Conservation (phyloP, 768 basidiomycete species). For the Artomyces pyxidatus region DNA sequence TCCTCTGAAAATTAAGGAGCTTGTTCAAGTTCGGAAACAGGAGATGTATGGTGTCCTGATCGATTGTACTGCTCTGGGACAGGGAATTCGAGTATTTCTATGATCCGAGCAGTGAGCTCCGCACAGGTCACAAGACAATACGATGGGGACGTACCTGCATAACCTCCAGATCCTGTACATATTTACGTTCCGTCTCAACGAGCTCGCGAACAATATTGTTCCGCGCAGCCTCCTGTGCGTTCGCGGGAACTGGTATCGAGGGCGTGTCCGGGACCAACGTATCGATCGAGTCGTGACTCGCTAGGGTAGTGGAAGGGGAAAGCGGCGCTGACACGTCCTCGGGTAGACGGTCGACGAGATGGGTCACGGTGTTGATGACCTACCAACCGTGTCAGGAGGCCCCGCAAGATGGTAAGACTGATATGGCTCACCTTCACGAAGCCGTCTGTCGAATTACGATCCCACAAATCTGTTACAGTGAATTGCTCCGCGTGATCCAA, state of each 20-base stretch:
- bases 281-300: conserved; percentile 53
- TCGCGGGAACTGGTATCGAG: conserved; percentile 33
- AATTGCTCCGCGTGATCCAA: conserved; percentile 74
- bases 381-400: conserved; percentile 23
- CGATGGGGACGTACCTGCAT: conserved; percentile 65
- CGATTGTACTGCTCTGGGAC: conserved; percentile 74
- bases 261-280: conserved; percentile 41
- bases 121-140: neutral
- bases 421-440: conserved; percentile 74
- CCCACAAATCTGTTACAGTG: conserved; percentile 86
- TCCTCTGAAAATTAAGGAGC: conserved; percentile 92
- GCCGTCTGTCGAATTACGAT: conserved; percentile 86
- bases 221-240: conserved; percentile 57
- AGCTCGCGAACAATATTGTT: conserved; percentile 82
- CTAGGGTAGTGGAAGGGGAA: conserved; percentile 39
- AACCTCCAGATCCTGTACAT: conserved; percentile 92
- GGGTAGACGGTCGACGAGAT: conserved; percentile 73
- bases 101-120: conserved; percentile 14
- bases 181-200: conserved; percentile 92
- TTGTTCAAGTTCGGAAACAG: conserved; percentile 94
- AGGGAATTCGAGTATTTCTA: conserved; percentile 88
- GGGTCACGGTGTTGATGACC: conserved; percentile 87
- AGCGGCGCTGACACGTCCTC: conserved; percentile 52
- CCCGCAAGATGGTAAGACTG: conserved; percentile 1
- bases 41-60: conserved; percentile 91